Percentiles rank a stretch among this genome's conserved stretches.
phyloP scores from a whole-genome alignment of 2,329 filamentous ascomycete species.

The Metarhizium humberi region DNA sequence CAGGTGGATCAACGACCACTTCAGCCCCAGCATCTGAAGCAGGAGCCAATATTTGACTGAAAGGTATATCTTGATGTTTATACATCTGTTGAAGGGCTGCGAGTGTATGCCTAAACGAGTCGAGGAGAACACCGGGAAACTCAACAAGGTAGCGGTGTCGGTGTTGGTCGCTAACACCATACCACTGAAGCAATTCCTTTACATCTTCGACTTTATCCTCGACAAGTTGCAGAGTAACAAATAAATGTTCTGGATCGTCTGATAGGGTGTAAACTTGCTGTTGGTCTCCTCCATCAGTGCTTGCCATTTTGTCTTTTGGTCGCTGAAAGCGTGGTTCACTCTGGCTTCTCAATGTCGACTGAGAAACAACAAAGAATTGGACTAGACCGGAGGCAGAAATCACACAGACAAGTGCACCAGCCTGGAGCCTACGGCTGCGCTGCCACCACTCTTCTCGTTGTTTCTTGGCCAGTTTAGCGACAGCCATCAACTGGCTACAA shows the following conservation, averaged over 20 bases:
- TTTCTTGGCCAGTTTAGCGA: slow-evolving; percentile 11
- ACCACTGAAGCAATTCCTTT: slow-evolving; percentile 20
- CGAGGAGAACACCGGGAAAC: slow-evolving; percentile 50
- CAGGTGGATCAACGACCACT: slow-evolving; percentile 31
- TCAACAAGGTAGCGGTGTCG: slow-evolving; percentile 38
- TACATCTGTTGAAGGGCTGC: slow-evolving; percentile 45
- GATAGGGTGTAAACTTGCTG: slow-evolving; percentile 16
- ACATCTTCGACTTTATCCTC: slow-evolving; percentile 14
- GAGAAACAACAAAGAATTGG: slow-evolving; percentile 31
- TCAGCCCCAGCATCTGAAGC: slow-evolving; percentile 8
- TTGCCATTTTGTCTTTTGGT: slow-evolving; percentile 8
- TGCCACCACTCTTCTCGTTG: slow-evolving; percentile 41
- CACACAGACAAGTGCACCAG: slow-evolving; percentile 41
- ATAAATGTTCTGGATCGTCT: slow-evolving; percentile 19
- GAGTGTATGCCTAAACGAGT: slow-evolving; percentile 48
- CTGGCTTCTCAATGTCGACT: slow-evolving; percentile 10
- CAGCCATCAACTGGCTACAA: slow-evolving; percentile 33
- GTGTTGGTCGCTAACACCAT: slow-evolving; percentile 8
- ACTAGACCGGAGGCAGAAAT: slow-evolving; percentile 27
- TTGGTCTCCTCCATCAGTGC: slow-evolving; percentile 8
- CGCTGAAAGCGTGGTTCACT: slow-evolving; percentile 9
- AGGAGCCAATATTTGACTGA: slow-evolving; percentile 35
- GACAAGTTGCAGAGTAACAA: slow-evolving; percentile 21
- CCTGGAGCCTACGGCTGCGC: slow-evolving; percentile 35
- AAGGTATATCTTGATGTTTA: slow-evolving; percentile 33